phyloP scores from a whole-genome alignment of 371 early-diverging fungal genomes.

The Mucor plumbeus region DNA sequence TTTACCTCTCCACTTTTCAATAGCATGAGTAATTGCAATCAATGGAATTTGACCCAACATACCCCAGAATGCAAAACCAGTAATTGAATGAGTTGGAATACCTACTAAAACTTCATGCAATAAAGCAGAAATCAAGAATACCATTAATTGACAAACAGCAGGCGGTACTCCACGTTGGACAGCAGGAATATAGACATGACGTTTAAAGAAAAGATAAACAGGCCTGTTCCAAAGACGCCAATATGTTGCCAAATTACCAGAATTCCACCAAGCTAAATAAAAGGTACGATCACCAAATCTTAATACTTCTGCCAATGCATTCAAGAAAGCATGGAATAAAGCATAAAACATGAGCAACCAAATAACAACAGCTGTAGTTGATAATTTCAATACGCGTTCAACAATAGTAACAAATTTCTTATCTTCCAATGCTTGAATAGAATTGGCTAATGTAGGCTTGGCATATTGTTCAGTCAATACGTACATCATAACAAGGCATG shows the following conservation, averaged over 20 bases:
- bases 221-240: constrained; percentile 94
- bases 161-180: constrained; percentile 60
- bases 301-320: constrained; percentile 82
- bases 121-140: constrained; percentile 84
- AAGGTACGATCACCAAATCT: constrained; percentile 92
- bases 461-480: constrained; percentile 84
- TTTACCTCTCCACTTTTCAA: constrained; percentile 75
- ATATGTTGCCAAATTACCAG: constrained; percentile 79
- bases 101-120: constrained; percentile 89
- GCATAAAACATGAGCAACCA: constrained; percentile 93
- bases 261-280: constrained; percentile 94
- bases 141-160: constrained; percentile 60
- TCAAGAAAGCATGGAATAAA: constrained; percentile 85
- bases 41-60: constrained; percentile 92
- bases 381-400: constrained; percentile 88
- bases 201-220: constrained; percentile 85
- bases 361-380: constrained; percentile 77
- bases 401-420: constrained; percentile 67
- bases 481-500: constrained; percentile 77
- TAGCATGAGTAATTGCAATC: constrained; percentile 69
- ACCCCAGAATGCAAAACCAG: constrained; percentile 86
- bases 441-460: constrained; percentile 85
- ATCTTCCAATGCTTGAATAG: constrained; percentile 74
- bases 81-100: constrained; percentile 80
- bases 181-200: constrained; percentile 80